Evolutionary conservation across 2,329 filamentous ascomycete species (phyloP), one percentile per base, ranked within the genome.

Genomic region (Allantophomopsis cytisporea): DNA sequence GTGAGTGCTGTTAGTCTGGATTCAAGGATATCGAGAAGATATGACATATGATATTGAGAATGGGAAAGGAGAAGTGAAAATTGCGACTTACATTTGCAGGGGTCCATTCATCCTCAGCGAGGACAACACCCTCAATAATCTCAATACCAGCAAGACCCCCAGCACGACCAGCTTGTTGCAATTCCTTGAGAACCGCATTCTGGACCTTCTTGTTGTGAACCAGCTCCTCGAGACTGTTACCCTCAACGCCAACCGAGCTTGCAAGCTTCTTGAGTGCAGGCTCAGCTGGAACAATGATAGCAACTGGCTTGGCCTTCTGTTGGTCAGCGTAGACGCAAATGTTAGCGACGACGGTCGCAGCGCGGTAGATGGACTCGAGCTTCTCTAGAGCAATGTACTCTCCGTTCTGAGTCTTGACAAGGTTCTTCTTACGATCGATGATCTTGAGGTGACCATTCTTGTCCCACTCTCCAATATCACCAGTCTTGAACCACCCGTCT

Each of bases 331-430:
- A 83, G 33, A 94, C 72, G 68, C 91, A 91, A 56, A 95, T 77
- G 63, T 94, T 94, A 43, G 74, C 73, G 15, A 94, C 85, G 8
- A 82, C 73, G n/a, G 76, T 71, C 8, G 73, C 75, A 35, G 84
- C 79, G 45, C 88, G 80, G 65, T 95, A 96, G 40, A 94, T 71
- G 3, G 88, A 83, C 64, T 96, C 89, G 43, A 96, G 77, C 68
- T 88, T 95, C 67, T 96, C 89, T 4, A 98, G 73, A 16, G 89
- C 91, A 58, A 96, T 93, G 62, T 96, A 96, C 68, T 96, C 89
- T 50, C 89, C 89, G 44, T 88, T 87, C 47, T 85, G 74, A 46
- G 91, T 88, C 77, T 96, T 96, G 61, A 96, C 84, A 41, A 96
- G 68, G 63, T 96, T 96, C 79, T 96, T 96, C 76, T 94, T 88